Evolutionary conservation across 1,284 basidiomycete genomes (phyloP).

Genomic region (Cutaneotrichosporon spelunceum): DNA sequence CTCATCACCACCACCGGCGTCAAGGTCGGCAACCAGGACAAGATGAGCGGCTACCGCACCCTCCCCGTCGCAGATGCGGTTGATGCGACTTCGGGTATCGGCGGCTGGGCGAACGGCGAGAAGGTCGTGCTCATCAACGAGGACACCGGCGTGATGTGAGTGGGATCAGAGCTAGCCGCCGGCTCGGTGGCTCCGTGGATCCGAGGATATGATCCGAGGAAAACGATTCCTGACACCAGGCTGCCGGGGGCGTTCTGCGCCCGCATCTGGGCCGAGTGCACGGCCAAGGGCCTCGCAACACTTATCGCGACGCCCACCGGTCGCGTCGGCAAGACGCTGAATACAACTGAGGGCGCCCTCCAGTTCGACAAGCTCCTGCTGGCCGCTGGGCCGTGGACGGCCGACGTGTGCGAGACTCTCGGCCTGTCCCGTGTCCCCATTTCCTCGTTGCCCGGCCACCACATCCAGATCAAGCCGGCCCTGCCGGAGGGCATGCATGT

Average conservation of each 20-base stretch:
- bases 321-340: slow-evolving; percentile 6
- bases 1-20: slow-evolving; percentile 14
- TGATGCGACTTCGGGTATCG: background rate
- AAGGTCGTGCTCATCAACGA: slow-evolving; percentile 11
- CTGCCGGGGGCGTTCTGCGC: slow-evolving; percentile 16
- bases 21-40: slow-evolving; percentile 13
- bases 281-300: slow-evolving; percentile 16
- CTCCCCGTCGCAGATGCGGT: slow-evolving; percentile 7
- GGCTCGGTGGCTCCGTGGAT: too few species aligned
- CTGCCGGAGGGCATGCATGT: slow-evolving; percentile 2
- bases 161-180: background rate
- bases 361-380: slow-evolving; percentile 18
- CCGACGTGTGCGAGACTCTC: slow-evolving; percentile 17
- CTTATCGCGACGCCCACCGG: slow-evolving; percentile 15
- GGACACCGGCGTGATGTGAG: slow-evolving; percentile 16
- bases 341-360: slow-evolving; percentile 11
- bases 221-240: slow-evolving; percentile 1
- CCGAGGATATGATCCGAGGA: background rate
- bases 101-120: slow-evolving; percentile 17
- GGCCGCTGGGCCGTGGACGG: slow-evolving; percentile 19
- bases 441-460: slow-evolving; percentile 12
- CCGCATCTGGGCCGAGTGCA: slow-evolving; percentile 10
- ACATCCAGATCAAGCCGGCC: slow-evolving; percentile 10
- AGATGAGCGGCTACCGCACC: slow-evolving; percentile 21
- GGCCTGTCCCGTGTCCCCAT: slow-evolving; percentile 15